These are phyloP conservation scores for Polyplosphaeria fusca DNA, from an alignment of 495 filamentous ascomycete species.

Conservation along the genomic window DNA sequence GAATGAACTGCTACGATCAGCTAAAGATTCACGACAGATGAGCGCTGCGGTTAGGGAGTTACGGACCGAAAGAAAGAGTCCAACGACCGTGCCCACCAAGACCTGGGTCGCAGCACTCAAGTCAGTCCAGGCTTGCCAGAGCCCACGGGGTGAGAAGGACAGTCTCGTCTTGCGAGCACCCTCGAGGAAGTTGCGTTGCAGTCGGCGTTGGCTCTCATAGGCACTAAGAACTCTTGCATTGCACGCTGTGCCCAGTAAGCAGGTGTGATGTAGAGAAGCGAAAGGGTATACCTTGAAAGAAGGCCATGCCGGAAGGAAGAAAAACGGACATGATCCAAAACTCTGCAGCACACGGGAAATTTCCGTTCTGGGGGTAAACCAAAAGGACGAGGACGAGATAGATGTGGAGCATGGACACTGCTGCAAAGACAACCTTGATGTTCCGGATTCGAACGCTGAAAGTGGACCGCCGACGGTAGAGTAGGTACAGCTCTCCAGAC, in stretches of 20 bases:
- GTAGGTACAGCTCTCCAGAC: conserved; percentile 50
- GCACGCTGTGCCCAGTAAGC: conserved; percentile 22
- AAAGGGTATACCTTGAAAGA: conserved; percentile 57
- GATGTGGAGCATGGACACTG: conserved; percentile 60
- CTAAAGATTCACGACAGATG: background rate
- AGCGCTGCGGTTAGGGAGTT: background rate
- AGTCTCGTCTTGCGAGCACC: conserved; percentile 29
- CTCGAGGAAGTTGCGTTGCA: conserved; percentile 23
- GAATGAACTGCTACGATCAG: conserved; percentile 50
- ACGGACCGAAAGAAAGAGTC: conserved; percentile 29
- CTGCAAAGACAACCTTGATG: conserved; percentile 55
- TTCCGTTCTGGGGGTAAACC: conserved; percentile 57
- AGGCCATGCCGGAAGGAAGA: conserved; percentile 65
- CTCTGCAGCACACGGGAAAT: conserved; percentile 56
- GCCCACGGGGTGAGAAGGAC: conserved; percentile 16
- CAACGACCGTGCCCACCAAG: conserved; percentile 24
- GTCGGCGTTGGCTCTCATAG: conserved; percentile 30
- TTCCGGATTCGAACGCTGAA: conserved; percentile 64
- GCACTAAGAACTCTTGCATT: conserved; percentile 35
- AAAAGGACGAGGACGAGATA: conserved; percentile 61
- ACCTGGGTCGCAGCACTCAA: conserved; percentile 49
- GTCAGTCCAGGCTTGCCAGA: conserved; percentile 37
- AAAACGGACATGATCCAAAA: conserved; percentile 76
- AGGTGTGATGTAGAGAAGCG: background rate
- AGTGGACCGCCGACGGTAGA: conserved; percentile 53